Percentiles rank a stretch among this genome's conserved stretches.
These are phyloP conservation scores for Vitis hybrid DNA, from an alignment of 177 flowering plant species.

Conservation along the genomic window DNA sequence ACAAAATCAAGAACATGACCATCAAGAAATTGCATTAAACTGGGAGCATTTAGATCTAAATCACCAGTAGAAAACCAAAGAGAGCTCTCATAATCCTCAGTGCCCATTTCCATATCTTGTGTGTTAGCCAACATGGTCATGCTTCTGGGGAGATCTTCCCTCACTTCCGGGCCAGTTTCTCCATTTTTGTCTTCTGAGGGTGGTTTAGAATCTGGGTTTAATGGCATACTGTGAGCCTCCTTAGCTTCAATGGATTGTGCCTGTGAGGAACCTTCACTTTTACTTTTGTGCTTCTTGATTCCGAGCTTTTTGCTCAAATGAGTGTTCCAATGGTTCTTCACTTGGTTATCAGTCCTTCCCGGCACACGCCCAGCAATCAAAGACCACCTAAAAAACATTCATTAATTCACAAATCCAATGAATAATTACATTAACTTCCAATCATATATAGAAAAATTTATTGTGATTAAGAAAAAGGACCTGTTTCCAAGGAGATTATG, in stretches of 20 bases:
- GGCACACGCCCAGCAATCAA: slow-evolving; percentile 51
- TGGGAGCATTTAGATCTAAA: background rate
- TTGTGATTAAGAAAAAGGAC: slow-evolving; percentile 5
- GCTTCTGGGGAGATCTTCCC: no score
- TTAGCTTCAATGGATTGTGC: background rate
- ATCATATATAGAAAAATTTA: no score
- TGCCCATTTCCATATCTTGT: background rate
- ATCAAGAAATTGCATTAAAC: slow-evolving; percentile 10
- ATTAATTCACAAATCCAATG: no score
- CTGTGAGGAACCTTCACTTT: background rate
- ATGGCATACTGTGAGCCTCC: background rate
- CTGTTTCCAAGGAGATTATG: slow-evolving; percentile 58
- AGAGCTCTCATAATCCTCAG: background rate
- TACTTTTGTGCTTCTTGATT: slow-evolving; percentile 6
- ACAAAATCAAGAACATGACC: slow-evolving; percentile 13
- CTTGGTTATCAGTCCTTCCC: slow-evolving; percentile 53
- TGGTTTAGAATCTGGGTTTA: background rate
- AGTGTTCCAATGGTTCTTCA: slow-evolving; percentile 58
- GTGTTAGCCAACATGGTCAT: no score
- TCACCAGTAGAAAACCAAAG: slow-evolving; percentile 14
- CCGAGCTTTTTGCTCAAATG: slow-evolving; percentile 46
- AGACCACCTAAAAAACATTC: slow-evolving; percentile 37
- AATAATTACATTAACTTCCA: no score
- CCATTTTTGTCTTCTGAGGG: background rate
- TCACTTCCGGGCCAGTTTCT: no score